Evolutionary conservation across 2,329 filamentous ascomycete species (phyloP), one percentile per base, ranked within the genome.

Genomic region (Ilyonectria destructans): DNA sequence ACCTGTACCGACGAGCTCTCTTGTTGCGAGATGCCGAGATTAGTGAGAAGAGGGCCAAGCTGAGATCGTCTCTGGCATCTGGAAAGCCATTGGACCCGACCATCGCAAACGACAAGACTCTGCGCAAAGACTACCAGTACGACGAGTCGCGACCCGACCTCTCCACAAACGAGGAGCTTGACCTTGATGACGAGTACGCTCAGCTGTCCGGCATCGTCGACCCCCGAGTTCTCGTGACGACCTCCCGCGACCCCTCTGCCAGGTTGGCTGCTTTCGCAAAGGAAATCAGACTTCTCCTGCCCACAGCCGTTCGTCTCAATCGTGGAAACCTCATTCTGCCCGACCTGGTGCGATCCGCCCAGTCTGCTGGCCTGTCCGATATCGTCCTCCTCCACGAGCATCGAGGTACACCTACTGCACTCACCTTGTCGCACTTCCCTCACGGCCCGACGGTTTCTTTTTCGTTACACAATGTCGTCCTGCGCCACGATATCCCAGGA

Each of bases 401-500:
- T 81, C 90, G 96, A 79, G 95, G 96, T 75, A 96, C 93, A 1
- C 96, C 96, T 0, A 98, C 95, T 0, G 95, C 95, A 2, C 84
- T 99, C 74, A 97, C 94, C 1, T 84, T 97, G 43, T 95, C 92
- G 1, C 95, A 97, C 78, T 90, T 97, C 55, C 95, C 95, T 1
- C 94, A 97, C 77, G 95, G 95, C 0, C 95, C 95, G 0, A 97
- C 82, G 3, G 75, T 83, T 8, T 95, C 92, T 10, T 97, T 97
- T 82, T 95, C 92, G 6, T 85, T 98, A 19, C 94, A 97, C 80
- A 98, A 99, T 72, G 96, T 98, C 4, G 92, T 98, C 10, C 85
- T 99, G 58, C 91, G 96, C 51, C 93, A 95, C 68, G 96, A 99
- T 79, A 97, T 99, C 21, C 96, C 96, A 1, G 95, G 96, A 71